Evolutionary conservation across 2,329 filamentous ascomycete species (phyloP), one percentile per base, ranked within the genome.

Genomic region (Xylariaceae sp.): DNA sequence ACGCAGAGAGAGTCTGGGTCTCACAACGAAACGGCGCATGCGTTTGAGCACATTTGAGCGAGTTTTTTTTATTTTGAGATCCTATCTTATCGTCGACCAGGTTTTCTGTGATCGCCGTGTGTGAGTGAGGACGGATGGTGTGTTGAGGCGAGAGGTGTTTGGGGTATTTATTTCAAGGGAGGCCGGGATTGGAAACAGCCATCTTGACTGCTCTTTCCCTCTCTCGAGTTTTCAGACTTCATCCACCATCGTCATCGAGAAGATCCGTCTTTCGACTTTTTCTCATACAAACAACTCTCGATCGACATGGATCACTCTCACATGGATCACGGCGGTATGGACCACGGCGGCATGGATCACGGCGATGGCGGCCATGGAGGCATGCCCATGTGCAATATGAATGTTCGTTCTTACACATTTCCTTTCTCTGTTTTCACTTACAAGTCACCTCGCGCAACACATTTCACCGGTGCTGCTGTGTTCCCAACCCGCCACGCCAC

Each of bases 331-430:
- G 72, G 73, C 62, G 68, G 49, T 4, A 82, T 82, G 78, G 84
- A 80, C 63, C 83, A 87, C 69, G 80, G 80, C 66, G 78, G 73
- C 62, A 79, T 78, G 77, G 76, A 75, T 63, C 77, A 80, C 71
- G 73, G 73, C 62, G 69, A 73, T 57, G 80, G 80, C 76, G 80
- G 82, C 68, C 58, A 63, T 47, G 60, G 57, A n/a, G 52, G 62
- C 39, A 68, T 67, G 67, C 62, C 66, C n/a, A 70, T 86, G 80
- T 97, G 92, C 82, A 92, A 81, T 75, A 97, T 97, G 91, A 96
- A 92, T 75, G 92, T 93, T 77, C 70, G 87, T 59, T 9, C 2
- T 3, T 30, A 30, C 23, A 23, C 17, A 37, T 18, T 44, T 9
- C 34, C 34, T 35, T 39, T 34, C 37, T 42, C 37, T 30, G 3